Conservation (phyloP, 495 filamentous ascomycete genomes). For the Coniosporium apollinis region DNA sequence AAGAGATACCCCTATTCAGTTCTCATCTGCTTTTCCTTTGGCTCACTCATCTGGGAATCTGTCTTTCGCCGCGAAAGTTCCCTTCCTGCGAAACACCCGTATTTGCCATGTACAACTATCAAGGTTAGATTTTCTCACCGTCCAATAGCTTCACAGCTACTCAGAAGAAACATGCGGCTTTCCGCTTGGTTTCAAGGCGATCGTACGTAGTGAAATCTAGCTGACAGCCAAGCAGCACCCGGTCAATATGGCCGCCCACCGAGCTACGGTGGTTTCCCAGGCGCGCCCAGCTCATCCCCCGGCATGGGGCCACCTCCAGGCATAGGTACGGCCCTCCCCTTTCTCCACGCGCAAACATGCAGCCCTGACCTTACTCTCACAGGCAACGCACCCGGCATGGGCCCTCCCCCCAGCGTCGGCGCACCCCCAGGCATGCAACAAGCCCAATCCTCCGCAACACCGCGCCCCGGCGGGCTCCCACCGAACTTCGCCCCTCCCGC, state of each 20-base stretch:
- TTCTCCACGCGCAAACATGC: background rate
- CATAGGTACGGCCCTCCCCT: background rate
- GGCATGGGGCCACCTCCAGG: conserved; percentile 49
- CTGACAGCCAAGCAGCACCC: conserved; percentile 3
- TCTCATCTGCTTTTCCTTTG: too few relatives aligned
- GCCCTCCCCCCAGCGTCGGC: conserved; percentile 56
- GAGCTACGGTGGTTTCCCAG: conserved; percentile 55
- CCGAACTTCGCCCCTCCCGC: conserved; percentile 76
- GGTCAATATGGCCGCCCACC: conserved; percentile 55
- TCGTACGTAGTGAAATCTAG: too few relatives aligned
- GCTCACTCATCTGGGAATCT: too few relatives aligned
- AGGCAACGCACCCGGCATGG: conserved; percentile 56
- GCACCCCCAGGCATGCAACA: conserved; percentile 69
- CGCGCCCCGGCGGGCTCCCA: conserved; percentile 63
- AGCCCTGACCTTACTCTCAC: background rate
- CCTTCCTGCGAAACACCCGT: too few relatives aligned
- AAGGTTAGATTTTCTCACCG: conserved; percentile 35
- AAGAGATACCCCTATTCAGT: too few relatives aligned
- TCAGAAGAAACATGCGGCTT: too few relatives aligned
- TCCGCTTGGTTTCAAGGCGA: too few relatives aligned
- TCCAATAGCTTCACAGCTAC: too few relatives aligned
- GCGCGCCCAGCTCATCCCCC: conserved; percentile 48
- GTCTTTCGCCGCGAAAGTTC: too few relatives aligned
- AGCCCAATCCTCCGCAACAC: conserved; percentile 47
- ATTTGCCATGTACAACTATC: conserved; percentile 74